Base-by-base conservation (phyloP, 352 stramenopile genomes). In the Phytophthora ohioensis region DNA sequence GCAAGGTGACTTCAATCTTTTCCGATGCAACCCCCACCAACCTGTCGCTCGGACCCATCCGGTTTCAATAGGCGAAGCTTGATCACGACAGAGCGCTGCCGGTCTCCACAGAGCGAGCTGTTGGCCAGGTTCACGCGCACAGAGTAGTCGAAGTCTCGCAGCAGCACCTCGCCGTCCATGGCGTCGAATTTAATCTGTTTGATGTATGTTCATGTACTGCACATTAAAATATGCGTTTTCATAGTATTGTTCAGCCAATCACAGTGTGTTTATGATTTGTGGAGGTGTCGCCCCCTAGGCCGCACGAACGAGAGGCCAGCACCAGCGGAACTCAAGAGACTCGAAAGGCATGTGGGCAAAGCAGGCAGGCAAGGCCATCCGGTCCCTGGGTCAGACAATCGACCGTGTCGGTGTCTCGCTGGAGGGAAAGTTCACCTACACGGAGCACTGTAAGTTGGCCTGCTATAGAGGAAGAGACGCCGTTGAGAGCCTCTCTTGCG, bases 371-470 rank as follows among this genome's bases (percentile, higher is more conserved):
- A 96, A 95, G 70, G 87, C 77, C 71, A 85, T 96, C 74, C 90
- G 91, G 61, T 90, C 90, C 31, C 67, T 96, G 47, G 91, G 91
- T 46, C 85, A 95, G 74, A 91, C 84, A 64, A 80, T 97, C 43
- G 91, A 97, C 85, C 83, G 89, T 62, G 82, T 93, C 64, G 91
- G 91, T 69, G 84, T 95, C 69, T 84, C 79, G 45, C 84, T 96
- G 36, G 87, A 96, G 76, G 87, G 87, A 5, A 82, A 79, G 57
- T 72, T 94, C 69, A 82, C 84, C 49, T 97, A 96, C 82, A 97
- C 84, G 53, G 91, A 97, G 76, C 88, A 94, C 76, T 75, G 90
- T 97, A 91, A 70, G 89, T 90, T 13, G 12, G 17, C 15, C 21
- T 6, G 47, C 31, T 34, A n/a, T 4, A 43, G 32, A 21, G 39